phyloP scores from a whole-genome alignment of 495 filamentous ascomycete species.

The Talaromyces nanjingensis region DNA sequence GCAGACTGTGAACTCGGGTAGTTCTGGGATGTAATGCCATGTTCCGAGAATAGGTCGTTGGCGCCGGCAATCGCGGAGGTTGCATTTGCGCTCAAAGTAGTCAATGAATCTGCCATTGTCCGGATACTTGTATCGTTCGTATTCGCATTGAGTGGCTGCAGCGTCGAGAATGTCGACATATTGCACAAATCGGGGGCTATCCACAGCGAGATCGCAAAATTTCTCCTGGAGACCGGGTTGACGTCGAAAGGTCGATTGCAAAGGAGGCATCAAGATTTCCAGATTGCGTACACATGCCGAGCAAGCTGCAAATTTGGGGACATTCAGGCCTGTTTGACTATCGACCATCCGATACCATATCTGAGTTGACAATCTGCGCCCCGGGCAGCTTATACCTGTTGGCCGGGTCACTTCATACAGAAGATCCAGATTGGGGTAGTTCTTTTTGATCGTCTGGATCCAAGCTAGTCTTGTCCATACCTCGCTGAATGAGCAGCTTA shows the following conservation, averaged over 20 bases:
- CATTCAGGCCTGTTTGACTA: constrained; percentile 37
- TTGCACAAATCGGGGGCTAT: constrained; percentile 47
- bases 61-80: constrained; percentile 46
- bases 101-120: constrained; percentile 43
- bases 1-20: constrained; percentile 63
- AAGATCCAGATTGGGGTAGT: constrained; percentile 44
- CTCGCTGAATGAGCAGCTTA: constrained; percentile 53
- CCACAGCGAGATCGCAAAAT: constrained; percentile 43
- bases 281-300: constrained; percentile 45
- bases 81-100: constrained; percentile 44
- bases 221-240: constrained; percentile 22
- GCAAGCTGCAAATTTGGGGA: constrained; percentile 53
- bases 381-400: constrained; percentile 44
- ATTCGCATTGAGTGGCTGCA: constrained; percentile 40
- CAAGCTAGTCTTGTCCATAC: constrained; percentile 64
- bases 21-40: constrained; percentile 57
- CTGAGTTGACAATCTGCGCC: constrained; percentile 35
- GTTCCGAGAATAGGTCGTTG: constrained; percentile 40
- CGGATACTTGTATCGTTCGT: constrained; percentile 25
- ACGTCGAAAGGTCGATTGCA: constrained; percentile 41
- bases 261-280: constrained; percentile 42
- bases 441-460: constrained; percentile 53
- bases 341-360: constrained; percentile 57
- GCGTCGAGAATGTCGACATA: constrained; percentile 58
- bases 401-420: constrained; percentile 45